These are phyloP conservation scores for Phytophthora cryptogea DNA, from an alignment of 352 stramenopile species.

Conservation along the genomic window DNA sequence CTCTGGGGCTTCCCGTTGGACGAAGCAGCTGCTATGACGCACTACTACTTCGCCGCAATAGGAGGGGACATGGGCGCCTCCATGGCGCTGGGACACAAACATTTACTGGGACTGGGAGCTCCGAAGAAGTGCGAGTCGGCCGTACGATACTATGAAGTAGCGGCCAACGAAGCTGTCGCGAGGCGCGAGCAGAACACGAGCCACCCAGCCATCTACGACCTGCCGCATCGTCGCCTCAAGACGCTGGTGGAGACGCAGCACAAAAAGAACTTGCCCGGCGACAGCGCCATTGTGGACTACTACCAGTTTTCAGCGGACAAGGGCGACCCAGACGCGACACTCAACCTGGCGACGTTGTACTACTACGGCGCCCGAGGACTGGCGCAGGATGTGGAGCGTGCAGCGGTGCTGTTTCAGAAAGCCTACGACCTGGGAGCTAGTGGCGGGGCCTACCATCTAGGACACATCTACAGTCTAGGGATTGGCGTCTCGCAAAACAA, in stretches of 20 bases:
- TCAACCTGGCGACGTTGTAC: slow-evolving; percentile 88
- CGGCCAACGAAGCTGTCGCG: slow-evolving; percentile 76
- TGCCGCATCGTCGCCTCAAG: slow-evolving; percentile 76
- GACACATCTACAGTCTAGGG: slow-evolving; percentile 82
- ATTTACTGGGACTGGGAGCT: slow-evolving; percentile 72
- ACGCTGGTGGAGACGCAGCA: slow-evolving; percentile 72
- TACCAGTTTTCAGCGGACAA: slow-evolving; percentile 91
- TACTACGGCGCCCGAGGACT: slow-evolving; percentile 80
- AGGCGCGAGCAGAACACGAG: slow-evolving; percentile 62
- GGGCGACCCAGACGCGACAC: slow-evolving; percentile 79
- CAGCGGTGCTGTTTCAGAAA: slow-evolving; percentile 68
- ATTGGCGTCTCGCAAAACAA: slow-evolving; percentile 78
- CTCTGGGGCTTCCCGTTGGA: slow-evolving; percentile 76
- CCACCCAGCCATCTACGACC: slow-evolving; percentile 70
- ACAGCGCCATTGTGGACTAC: slow-evolving; percentile 88
- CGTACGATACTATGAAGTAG: slow-evolving; percentile 89
- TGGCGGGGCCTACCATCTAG: slow-evolving; percentile 70
- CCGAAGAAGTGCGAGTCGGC: slow-evolving; percentile 85
- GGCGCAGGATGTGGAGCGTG: slow-evolving; percentile 67
- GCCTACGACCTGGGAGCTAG: slow-evolving; percentile 78
- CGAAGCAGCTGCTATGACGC: slow-evolving; percentile 65
- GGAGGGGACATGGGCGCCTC: slow-evolving; percentile 62
- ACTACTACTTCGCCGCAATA: slow-evolving; percentile 88
- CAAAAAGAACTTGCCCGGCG: slow-evolving; percentile 79
- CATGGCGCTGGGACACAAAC: slow-evolving; percentile 82